Percentiles rank a stretch among this genome's conserved stretches.
Conservation (phyloP, 1,284 basidiomycete genomes). For the Agroathelia rolfsii region DNA sequence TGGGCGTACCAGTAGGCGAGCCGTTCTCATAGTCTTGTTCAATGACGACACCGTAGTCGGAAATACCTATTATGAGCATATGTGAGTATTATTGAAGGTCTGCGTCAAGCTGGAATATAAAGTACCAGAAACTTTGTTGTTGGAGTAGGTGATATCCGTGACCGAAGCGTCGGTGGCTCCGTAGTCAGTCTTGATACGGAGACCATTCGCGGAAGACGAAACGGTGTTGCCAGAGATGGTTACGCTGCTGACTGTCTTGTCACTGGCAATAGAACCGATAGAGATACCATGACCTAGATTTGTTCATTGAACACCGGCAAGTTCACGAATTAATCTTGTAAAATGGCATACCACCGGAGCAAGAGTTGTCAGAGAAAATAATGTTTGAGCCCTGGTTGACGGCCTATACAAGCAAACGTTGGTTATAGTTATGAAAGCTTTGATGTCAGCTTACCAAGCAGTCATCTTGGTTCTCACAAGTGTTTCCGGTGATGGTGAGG, state of each 20-base stretch:
- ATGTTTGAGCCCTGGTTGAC: not conserved
- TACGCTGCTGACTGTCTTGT: constrained; percentile 1
- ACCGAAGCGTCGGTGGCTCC: constrained; percentile 1
- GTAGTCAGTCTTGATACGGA: constrained; percentile 2
- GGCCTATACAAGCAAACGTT: not conserved
- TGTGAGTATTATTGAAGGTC: too few species aligned
- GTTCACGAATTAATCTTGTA: not conserved
- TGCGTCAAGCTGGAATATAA: not conserved
- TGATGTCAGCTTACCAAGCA: not conserved
- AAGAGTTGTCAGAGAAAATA: constrained; percentile 12
- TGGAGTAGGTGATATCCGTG: not conserved
- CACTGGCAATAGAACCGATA: constrained; percentile 3
- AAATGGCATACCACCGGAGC: constrained; percentile 1
- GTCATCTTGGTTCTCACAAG: constrained; percentile 2
- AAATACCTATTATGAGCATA: not conserved
- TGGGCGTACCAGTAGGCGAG: constrained; percentile 3
- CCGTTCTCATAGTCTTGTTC: constrained; percentile 6
- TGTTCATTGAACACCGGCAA: too few species aligned
- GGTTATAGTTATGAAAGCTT: not conserved
- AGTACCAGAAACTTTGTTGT: not conserved
- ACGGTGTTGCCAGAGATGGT: constrained; percentile 3
- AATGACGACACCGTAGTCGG: constrained; percentile 3
- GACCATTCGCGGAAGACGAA: not conserved
- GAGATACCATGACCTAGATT: constrained; percentile 4
- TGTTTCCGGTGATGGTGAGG: constrained; percentile 1